Conservation (phyloP, 257 asterid species). For the Plantago elongata region DNA sequence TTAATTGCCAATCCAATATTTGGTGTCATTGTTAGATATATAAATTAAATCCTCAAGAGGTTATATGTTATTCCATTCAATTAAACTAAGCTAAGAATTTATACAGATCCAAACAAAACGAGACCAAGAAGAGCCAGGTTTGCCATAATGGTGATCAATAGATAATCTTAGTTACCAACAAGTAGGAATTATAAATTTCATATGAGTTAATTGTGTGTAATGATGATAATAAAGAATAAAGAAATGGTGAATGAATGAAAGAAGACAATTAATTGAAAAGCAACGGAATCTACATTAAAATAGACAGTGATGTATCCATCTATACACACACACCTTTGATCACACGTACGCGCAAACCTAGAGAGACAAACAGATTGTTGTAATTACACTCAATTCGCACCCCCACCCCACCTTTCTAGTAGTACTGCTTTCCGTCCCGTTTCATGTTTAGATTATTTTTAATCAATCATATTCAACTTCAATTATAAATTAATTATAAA, state of each 20-base stretch:
- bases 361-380: conserved; percentile 42
- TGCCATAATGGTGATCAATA: not conserved
- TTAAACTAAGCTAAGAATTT: conserved; percentile 14
- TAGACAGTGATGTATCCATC: conserved; percentile 53
- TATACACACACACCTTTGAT: conserved; percentile 25
- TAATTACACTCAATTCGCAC: conserved; percentile 16
- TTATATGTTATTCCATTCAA: no score
- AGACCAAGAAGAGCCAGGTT: not conserved
- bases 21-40: not conserved
- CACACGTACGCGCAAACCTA: conserved; percentile 74
- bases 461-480: no score
- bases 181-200: no score
- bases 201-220: conserved; percentile 4
- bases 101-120: not conserved
- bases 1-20: conserved; percentile 2
- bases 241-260: conserved; percentile 42
- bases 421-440: no score
- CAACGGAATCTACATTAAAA: conserved; percentile 49
- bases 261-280: conserved; percentile 50
- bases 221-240: conserved; percentile 17
- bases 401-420: not conserved
- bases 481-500: no score
- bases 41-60: no score
- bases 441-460: no score
- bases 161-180: no score